Base-by-base conservation (phyloP, 805 yeast genomes). In the Wickerhamiella lipophila region DNA sequence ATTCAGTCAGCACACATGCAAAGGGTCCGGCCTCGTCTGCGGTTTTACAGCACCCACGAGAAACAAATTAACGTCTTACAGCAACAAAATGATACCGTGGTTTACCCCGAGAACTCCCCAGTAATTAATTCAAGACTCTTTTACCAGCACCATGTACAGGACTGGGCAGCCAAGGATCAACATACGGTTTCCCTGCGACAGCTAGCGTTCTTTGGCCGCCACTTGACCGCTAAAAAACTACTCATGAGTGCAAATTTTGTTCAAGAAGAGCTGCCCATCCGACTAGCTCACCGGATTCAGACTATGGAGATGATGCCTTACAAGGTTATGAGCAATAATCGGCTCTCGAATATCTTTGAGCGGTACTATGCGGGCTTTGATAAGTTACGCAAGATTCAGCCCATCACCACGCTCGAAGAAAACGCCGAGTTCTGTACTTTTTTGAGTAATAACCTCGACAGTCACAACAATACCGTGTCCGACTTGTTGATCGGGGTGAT, bases 401-500 rank as follows among this genome's bases (percentile, higher is more conserved):
- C 72, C 25, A 81, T 92, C 52, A 69, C 71, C 25, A 76, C 82
- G 0, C 63, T 86, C 32, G 78, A 81, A 34, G 95, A 86, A 48
- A 89, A 89, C 60, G 79, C 76, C 36, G 65, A 65, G 55, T 88
- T 89, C 62, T 81, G 94, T 60, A 68, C 69, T 22, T 73, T 77
- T 47, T 67, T 88, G 49, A 71, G 75, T 23, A 69, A 73, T 27
- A 74, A 87, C 53, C 67, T 89, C 55, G 71, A 73, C 23, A 86
- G 81, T 62, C 95, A 89, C 65, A 72, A 86, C 44, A 68, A 81
- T 49, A 83, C 86, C 53, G 70, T 89, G 52, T 92, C 96, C 1
- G 89, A 88, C 62, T 69, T 88, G 52, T 82, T 89, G 71, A 83
- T 87, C 87, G 97, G 97, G 1, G 86, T 94, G 1, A 68, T 87